phyloP scores from a whole-genome alignment of 331 rosid species.

The Pyracantha coccinea region DNA sequence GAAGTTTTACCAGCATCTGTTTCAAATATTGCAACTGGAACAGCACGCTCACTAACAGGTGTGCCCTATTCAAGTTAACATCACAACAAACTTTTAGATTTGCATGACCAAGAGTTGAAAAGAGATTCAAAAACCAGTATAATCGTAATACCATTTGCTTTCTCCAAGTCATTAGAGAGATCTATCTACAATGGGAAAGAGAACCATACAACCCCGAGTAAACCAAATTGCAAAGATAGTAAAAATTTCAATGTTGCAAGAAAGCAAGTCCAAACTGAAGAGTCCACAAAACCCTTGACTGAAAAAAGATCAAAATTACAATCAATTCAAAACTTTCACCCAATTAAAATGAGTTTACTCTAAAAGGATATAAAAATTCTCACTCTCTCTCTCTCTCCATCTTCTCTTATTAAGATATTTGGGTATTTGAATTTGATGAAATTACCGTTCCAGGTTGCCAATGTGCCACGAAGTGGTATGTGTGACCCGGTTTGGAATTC shows the following conservation, averaged over 20 bases:
- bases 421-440: neutral
- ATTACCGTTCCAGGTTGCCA: neutral
- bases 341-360: too few relatives aligned
- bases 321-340: neutral
- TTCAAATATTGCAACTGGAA: constrained; percentile 97
- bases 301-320: neutral
- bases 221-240: neutral
- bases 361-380: neutral
- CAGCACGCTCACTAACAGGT: constrained; percentile 99
- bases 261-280: neutral
- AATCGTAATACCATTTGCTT: neutral
- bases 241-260: neutral
- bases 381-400: neutral
- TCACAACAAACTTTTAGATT: neutral
- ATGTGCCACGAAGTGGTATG: neutral
- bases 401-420: neutral
- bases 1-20: constrained; percentile 80
- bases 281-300: neutral
- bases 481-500: neutral
- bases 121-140: neutral
- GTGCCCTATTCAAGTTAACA: constrained; percentile 61
- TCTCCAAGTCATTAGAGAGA: neutral
- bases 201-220: neutral
- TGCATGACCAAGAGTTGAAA: neutral
- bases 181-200: neutral